These are phyloP conservation scores for Emydomyces testavorans DNA, from an alignment of 2,329 filamentous ascomycete genomes.

Conservation along the genomic window DNA sequence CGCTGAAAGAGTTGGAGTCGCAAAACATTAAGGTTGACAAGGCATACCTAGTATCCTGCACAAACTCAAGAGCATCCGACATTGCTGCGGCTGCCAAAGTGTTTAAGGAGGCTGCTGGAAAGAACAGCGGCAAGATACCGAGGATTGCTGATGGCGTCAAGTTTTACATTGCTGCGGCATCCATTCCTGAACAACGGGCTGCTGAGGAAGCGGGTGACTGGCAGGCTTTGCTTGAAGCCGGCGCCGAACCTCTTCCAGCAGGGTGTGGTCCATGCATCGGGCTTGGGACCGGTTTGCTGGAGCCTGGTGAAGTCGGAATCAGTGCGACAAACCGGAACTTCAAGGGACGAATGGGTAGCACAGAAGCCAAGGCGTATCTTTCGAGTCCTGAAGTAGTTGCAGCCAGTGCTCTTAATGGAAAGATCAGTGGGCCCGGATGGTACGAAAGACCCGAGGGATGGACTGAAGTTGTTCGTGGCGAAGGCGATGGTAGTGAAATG, in stretches of 20 bases:
- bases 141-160: conserved; percentile 66
- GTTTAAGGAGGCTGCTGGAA: conserved; percentile 61
- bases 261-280: conserved; percentile 83
- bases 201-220: conserved; percentile 77
- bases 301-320: conserved; percentile 78
- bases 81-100: conserved; percentile 71
- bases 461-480: conserved; percentile 51
- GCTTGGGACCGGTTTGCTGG: conserved; percentile 64
- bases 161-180: conserved; percentile 85
- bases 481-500: conserved; percentile 60
- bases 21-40: conserved; percentile 69
- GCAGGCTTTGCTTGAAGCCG: conserved; percentile 69
- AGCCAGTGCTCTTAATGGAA: conserved; percentile 60
- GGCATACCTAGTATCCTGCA: conserved; percentile 83
- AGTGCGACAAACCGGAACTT: conserved; percentile 79
- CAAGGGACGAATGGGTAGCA: conserved; percentile 78
- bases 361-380: conserved; percentile 71
- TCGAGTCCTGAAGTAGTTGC: conserved; percentile 85
- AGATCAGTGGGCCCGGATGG: conserved; percentile 55
- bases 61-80: conserved; percentile 72
- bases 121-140: conserved; percentile 49
- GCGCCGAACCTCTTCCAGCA: conserved; percentile 58
- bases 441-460: conserved; percentile 61
- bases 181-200: conserved; percentile 58
- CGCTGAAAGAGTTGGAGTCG: conserved; percentile 58